These are phyloP conservation scores for Panaeolus papilionaceus DNA, from an alignment of 768 basidiomycete genomes.

Conservation along the genomic window DNA sequence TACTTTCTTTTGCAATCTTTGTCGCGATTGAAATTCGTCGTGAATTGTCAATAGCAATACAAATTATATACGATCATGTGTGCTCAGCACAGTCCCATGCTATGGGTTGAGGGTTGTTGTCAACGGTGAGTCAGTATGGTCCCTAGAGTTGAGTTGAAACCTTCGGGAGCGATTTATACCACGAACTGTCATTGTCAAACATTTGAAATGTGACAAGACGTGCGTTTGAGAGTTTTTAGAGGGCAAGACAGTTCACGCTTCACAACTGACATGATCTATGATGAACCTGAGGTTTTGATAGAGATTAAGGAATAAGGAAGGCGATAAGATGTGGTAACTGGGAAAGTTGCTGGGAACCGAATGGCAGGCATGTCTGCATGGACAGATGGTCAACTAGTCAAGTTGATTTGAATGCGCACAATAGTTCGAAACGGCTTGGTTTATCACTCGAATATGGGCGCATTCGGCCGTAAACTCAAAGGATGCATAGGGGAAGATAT, in stretches of 20 bases:
- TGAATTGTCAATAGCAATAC: no score
- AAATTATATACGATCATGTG: background rate
- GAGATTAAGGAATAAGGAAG: slow-evolving; percentile 4
- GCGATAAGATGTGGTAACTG: slow-evolving; percentile 4
- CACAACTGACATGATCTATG: background rate
- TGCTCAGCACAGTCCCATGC: background rate
- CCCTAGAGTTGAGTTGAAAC: background rate
- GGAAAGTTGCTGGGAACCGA: background rate
- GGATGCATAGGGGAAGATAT: no score
- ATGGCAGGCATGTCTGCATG: no score
- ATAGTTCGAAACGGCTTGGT: no score
- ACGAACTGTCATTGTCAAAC: slow-evolving; percentile 10
- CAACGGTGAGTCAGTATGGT: background rate
- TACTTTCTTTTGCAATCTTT: no score
- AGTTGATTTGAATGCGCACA: no score
- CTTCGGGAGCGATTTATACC: background rate
- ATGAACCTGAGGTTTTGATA: background rate
- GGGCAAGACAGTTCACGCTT: background rate
- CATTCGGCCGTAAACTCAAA: no score
- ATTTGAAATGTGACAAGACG: slow-evolving; percentile 3
- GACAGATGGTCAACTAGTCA: no score
- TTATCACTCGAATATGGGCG: no score
- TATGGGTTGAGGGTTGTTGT: slow-evolving; percentile 6
- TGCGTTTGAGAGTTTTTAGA: slow-evolving; percentile 6
- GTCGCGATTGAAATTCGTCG: no score